Percentiles rank a stretch among this genome's conserved stretches.
phyloP scores from a whole-genome alignment of 1,139 yeast genomes.

The Blastobotrys petasosporus region DNA sequence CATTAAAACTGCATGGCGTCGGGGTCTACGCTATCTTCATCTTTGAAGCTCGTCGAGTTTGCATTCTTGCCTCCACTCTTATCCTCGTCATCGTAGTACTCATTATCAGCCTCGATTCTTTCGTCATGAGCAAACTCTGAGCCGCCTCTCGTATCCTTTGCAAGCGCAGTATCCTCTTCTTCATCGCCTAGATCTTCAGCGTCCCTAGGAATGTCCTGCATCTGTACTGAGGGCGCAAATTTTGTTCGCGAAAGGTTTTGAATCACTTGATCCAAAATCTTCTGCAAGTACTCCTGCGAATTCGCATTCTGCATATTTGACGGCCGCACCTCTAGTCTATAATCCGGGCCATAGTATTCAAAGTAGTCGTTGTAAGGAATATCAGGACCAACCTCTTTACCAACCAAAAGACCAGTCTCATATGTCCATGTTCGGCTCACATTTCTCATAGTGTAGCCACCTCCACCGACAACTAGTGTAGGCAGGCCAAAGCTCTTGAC shows the following conservation, averaged over 20 bases:
- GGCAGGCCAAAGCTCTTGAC: slow-evolving; percentile 86
- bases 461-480: slow-evolving; percentile 91
- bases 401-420: slow-evolving; percentile 84
- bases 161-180: slow-evolving; percentile 67
- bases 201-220: slow-evolving; percentile 84
- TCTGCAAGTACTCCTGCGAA: slow-evolving; percentile 85
- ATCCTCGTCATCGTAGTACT: slow-evolving; percentile 37
- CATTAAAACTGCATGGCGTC: slow-evolving; percentile 22
- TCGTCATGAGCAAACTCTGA: slow-evolving; percentile 79
- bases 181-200: slow-evolving; percentile 62
- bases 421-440: slow-evolving; percentile 96
- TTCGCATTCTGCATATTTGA: slow-evolving; percentile 96
- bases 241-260: slow-evolving; percentile 79
- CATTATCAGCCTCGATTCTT: slow-evolving; percentile 39
- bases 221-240: slow-evolving; percentile 93
- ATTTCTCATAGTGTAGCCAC: slow-evolving; percentile 96
- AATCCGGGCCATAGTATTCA: slow-evolving; percentile 96
- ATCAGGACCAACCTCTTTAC: slow-evolving; percentile 70
- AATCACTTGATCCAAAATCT: slow-evolving; percentile 71
- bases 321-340: slow-evolving; percentile 75
- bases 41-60: slow-evolving; percentile 16
- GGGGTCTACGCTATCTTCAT: slow-evolving; percentile 13
- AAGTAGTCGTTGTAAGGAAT: slow-evolving; percentile 94
- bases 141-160: slow-evolving; percentile 88
- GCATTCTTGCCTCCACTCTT: slow-evolving; percentile 27